Evolutionary conservation across 2,329 filamentous ascomycete genomes (phyloP).

Genomic region (Cercospora zeina): DNA sequence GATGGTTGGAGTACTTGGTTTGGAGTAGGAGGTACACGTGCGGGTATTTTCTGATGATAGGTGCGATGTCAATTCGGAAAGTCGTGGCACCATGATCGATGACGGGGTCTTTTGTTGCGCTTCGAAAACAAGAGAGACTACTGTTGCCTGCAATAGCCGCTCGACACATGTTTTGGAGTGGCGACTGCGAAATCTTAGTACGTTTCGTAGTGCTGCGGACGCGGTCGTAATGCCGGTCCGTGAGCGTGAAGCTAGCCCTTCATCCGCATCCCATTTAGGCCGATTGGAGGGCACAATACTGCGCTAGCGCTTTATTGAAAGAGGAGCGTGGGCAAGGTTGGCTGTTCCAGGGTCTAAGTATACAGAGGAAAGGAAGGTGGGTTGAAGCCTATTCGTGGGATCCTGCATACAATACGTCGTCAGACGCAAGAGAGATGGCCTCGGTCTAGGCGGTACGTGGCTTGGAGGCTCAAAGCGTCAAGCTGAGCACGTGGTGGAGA

Average conservation of each 20-base stretch:
- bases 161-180: neutral
- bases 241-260: slow-evolving; percentile 2
- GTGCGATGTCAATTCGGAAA: no score
- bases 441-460: neutral
- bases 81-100: neutral
- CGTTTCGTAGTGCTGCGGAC: neutral
- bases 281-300: slow-evolving; percentile 23
- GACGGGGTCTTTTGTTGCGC: neutral
- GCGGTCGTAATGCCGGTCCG: slow-evolving; percentile 10
- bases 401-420: neutral
- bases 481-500: neutral
- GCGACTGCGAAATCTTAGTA: neutral
- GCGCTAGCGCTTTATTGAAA: slow-evolving; percentile 20
- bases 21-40: neutral
- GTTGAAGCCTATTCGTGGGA: neutral
- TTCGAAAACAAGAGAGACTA: neutral
- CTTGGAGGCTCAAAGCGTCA: neutral
- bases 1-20: neutral
- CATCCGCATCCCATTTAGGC: slow-evolving; percentile 21
- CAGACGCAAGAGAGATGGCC: neutral
- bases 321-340: slow-evolving; percentile 14
- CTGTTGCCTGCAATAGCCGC: slow-evolving; percentile 4
- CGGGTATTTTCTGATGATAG: no score
- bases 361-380: neutral
- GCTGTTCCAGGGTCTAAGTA: neutral